Evolutionary conservation across 805 yeast genomes (phyloP), one percentile per base, ranked within the genome.

Genomic region (Yamadazyma olivae): DNA sequence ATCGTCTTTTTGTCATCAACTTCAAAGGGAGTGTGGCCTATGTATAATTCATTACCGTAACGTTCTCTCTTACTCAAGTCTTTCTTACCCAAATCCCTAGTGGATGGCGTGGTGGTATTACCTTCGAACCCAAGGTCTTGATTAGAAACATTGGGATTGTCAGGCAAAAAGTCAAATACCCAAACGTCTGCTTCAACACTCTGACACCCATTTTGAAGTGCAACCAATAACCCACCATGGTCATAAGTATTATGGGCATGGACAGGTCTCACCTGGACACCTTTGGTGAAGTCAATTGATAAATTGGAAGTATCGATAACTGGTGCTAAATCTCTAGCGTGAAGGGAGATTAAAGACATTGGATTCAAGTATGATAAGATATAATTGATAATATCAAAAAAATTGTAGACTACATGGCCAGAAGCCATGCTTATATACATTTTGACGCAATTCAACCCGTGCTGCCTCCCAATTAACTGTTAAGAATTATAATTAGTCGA

Each of bases 171-270:
- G n/a, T n/a, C n/a, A 18, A 26, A 33, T n/a, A 16, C 30, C 84
- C 83, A 80, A 13, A 79, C 70, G 48, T 81, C 89, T 12, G 82
- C 81, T 56, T 81, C 89, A 1, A 81, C 65, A 32, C 82, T 74
- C 29, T 67, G 65, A 21, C 74, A 67, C 1, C 89, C 89, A 6
- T 70, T 51, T n/a, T 62, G 54, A 22, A 76, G 51, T 0, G 86
- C 86, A 9, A 14, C 18, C 9, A 34, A 3, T 17, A 28, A 17
- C 17, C 37, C 37, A 10, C 37, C 37, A 18, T 34, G 15, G 18
- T 28, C 32, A 28, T 34, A 34, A 10, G 37, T 34, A n/a, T 34
- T 34, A 19, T 34, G 37, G 27, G 29, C 12, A 17, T 35, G 38
- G 17, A 35, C 38, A 15, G 25, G 27, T 22, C 23, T 21, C 8